Percentiles rank a stretch among this genome's conserved stretches.
Evolutionary conservation across 2,329 filamentous ascomycete species (phyloP).

Genomic region (Aspergillus fructus): DNA sequence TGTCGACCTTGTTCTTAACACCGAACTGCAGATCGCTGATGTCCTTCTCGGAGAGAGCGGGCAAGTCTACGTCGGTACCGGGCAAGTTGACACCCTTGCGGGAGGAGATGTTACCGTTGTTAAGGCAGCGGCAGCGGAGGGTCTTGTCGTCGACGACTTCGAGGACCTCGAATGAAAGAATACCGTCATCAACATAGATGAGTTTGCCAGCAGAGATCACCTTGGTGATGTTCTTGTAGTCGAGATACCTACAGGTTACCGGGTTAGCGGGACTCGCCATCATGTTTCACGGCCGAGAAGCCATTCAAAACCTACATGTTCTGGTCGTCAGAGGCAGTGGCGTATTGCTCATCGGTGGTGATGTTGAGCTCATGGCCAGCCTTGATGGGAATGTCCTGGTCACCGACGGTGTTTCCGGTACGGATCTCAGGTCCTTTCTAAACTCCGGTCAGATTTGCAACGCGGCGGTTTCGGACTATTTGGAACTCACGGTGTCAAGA

Average conservation of each 20-base stretch:
- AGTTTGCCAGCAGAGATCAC: slow-evolving; percentile 87
- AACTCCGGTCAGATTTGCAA: slow-evolving; percentile 15
- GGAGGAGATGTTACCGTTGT: slow-evolving; percentile 98
- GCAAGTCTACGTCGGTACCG: slow-evolving; percentile 97
- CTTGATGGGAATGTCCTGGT: slow-evolving; percentile 76
- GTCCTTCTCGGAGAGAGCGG: slow-evolving; percentile 97
- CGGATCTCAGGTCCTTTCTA: slow-evolving; percentile 83
- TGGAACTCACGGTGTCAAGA: slow-evolving; percentile 71
- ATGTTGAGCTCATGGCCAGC: slow-evolving; percentile 87
- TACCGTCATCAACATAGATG: slow-evolving; percentile 98
- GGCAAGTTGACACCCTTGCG: slow-evolving; percentile 99
- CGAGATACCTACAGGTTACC: slow-evolving; percentile 69
- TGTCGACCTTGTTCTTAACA: slow-evolving; percentile 98
- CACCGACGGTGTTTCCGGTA: slow-evolving; percentile 70
- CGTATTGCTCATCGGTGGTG: slow-evolving; percentile 93
- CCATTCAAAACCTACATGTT: slow-evolving; percentile 71
- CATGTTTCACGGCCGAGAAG: background rate
- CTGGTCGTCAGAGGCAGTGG: slow-evolving; percentile 76
- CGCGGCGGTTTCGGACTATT: background rate
- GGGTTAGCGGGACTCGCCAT: slow-evolving; percentile 15
- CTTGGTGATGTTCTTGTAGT: slow-evolving; percentile 99
- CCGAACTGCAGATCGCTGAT: slow-evolving; percentile 90
- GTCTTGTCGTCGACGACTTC: slow-evolving; percentile 86
- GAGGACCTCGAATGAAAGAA: slow-evolving; percentile 92
- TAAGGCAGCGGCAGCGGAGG: slow-evolving; percentile 80